A percentile compares a stretch with the other conserved stretches of the same genome.
Evolutionary conservation across 177 flowering plant genomes (phyloP).

Genomic region (Vitis hybrid): DNA sequence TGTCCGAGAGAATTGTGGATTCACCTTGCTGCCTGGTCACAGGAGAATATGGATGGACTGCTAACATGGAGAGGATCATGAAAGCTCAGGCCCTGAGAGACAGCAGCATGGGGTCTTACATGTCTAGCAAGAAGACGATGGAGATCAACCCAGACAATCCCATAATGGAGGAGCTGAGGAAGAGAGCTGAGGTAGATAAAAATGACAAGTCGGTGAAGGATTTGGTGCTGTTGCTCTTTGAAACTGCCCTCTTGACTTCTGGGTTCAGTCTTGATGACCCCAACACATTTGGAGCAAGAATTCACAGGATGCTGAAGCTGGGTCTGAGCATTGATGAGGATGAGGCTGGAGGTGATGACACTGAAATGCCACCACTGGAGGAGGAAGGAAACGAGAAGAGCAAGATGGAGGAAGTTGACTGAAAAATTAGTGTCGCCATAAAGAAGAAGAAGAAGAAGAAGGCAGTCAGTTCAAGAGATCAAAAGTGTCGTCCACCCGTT

Average conservation of each 20-base stretch:
- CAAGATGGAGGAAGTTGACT: slow-evolving; percentile 46
- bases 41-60: slow-evolving; percentile 31
- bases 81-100: slow-evolving; percentile 33
- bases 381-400: slow-evolving; percentile 34
- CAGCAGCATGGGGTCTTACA: slow-evolving; percentile 24
- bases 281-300: slow-evolving; percentile 32
- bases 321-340: slow-evolving; percentile 38
- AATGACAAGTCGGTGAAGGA: slow-evolving; percentile 37
- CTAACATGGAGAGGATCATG: slow-evolving; percentile 35
- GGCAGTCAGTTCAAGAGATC: no score
- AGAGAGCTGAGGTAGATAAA: slow-evolving; percentile 31
- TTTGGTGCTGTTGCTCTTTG: slow-evolving; percentile 28
- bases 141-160: slow-evolving; percentile 33
- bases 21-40: slow-evolving; percentile 30
- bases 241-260: slow-evolving; percentile 39
- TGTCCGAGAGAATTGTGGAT: slow-evolving; percentile 31
- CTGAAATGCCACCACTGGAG: slow-evolving; percentile 27
- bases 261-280: slow-evolving; percentile 44
- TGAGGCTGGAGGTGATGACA: slow-evolving; percentile 22
- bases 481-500: no score
- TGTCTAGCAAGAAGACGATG: slow-evolving; percentile 23
- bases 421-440: neutral
- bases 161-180: slow-evolving; percentile 37
- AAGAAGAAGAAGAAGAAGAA: neutral
- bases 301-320: slow-evolving; percentile 40